Evolutionary conservation across 306 rosid species (phyloP), one percentile per base, ranked within the genome.

Genomic region (Lablab purpureus): DNA sequence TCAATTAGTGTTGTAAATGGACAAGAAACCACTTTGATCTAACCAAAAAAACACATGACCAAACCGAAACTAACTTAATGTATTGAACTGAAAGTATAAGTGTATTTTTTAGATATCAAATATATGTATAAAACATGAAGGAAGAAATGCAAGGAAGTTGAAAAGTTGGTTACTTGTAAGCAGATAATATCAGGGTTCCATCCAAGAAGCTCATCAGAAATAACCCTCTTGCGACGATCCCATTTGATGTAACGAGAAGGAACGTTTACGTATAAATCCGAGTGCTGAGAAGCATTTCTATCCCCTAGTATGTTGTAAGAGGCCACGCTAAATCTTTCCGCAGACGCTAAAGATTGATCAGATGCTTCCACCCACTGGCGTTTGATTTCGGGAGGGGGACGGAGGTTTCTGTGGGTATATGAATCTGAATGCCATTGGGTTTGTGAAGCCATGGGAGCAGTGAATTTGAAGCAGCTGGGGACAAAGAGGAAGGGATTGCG

Each of bases 271-370:
- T 94, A 94, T 43, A 94, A 64, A 74, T 90, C 97, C 36, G 70
- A 43, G 85, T 94, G 98, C 23, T 71, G 50, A 51, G 70, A 89
- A 83, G 94, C 91, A 80, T 94, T 90, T 78, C 91, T 84, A 67
- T 85, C 93, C 2, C 76, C 96, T 73, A 92, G 82, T 54, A 92
- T 88, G 86, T 94, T 94, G 78, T 94, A 94, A 7, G 98, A 90
- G 0, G 88, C 96, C 64, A 92, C 91, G 5, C 81, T 89, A 82
- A 94, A 85, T 75, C 90, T 89, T 34, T 94, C 91, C 85, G 76
- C 66, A 51, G 96, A 91, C 18, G 86, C 86, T 6, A 84, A 86
- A 0, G 88, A 76, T 36, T 80, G 85, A 67, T 84, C 85, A n/a
- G 67, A 5, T 14, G 88, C 71, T 78, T 92, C 83, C 72, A 94